Evolutionary conservation across 2,329 filamentous ascomycete genomes (phyloP), one percentile per base, ranked within the genome.

Genomic region (Trichoderma sp.): DNA sequence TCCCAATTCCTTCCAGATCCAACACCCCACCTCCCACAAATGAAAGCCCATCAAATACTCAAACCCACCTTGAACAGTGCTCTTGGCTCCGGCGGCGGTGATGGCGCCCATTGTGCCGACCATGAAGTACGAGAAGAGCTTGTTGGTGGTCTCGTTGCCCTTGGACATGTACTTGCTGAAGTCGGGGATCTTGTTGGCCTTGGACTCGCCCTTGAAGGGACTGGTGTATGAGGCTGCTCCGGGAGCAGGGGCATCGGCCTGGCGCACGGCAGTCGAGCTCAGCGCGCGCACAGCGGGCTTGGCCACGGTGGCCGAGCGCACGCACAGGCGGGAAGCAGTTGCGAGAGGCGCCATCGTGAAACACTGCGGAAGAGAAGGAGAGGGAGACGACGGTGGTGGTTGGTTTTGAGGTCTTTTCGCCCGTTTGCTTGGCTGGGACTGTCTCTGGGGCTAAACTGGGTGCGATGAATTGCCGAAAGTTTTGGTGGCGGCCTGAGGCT

Each of bases 71-170:
- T 97, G 93, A 75, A 99, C 93, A 74, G 96, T 98, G 77, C 92
- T 93, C 91, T 99, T 99, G 80, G 95, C 96, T 79, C 95, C 95
- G 75, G 96, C 92, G 70, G 95, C 95, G 73, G 92, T 90, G 80
- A 98, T 87, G 78, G 96, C 91, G 80, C 96, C 96, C 87, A 99
- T 91, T 68, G 93, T 91, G 77, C 96, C 96, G 74, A 97, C 96
- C 93, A 98, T 97, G 85, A 99, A 98, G 88, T 99, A 99, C 78
- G 91, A 90, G 82, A 97, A 96, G 75, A 97, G 85, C 86, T 94
- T 91, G 84, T 97, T 97, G 78, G 86, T 86, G 75, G 84, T 87
- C 81, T 91, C 86, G 75, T 84, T 83, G 74, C 85, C 84, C 80
- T 89, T 90, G 82, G 88, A 91, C 83, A 90, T 86, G 86, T 99